Evolutionary conservation across 371 early-diverging fungal genomes (phyloP).

Genomic region (Circinella umbellata): DNA sequence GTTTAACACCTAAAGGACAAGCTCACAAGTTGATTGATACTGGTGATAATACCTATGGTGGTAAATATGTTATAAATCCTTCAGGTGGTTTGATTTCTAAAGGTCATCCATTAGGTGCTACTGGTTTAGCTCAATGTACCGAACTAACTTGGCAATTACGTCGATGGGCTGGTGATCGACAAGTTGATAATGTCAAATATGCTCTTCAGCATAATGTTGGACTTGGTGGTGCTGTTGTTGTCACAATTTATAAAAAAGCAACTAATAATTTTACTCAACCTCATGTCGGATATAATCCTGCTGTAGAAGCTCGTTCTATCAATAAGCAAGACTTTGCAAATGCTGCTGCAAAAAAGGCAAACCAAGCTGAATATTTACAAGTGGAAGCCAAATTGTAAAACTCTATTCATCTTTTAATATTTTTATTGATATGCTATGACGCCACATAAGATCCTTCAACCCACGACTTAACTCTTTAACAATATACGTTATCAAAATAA

Average conservation of each 20-base stretch:
- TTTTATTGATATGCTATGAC: too few relatives aligned
- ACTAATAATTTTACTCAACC: slow-evolving; percentile 45
- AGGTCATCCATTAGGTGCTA: slow-evolving; percentile 84
- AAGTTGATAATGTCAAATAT: slow-evolving; percentile 68
- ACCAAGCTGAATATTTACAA: slow-evolving; percentile 48
- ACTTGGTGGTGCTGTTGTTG: slow-evolving; percentile 79
- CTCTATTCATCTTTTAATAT: slow-evolving; percentile 68
- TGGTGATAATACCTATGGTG: slow-evolving; percentile 64
- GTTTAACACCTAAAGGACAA: slow-evolving; percentile 65
- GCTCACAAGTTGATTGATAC: slow-evolving; percentile 64
- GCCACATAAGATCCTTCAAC: too few relatives aligned
- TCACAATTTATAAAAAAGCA: slow-evolving; percentile 70
- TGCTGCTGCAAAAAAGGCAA: slow-evolving; percentile 54
- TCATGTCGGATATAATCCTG: slow-evolving; percentile 76
- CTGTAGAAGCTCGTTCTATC: slow-evolving; percentile 65
- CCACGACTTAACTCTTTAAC: too few relatives aligned
- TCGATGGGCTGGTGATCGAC: slow-evolving; percentile 75
- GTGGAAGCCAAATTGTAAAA: slow-evolving; percentile 42
- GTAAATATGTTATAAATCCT: slow-evolving; percentile 76
- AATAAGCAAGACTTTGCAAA: slow-evolving; percentile 63
- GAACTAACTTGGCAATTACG: slow-evolving; percentile 70
- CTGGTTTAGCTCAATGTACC: slow-evolving; percentile 80
- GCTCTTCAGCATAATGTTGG: slow-evolving; percentile 86
- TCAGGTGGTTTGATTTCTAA: slow-evolving; percentile 83
- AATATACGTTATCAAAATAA: too few relatives aligned